These are phyloP conservation scores for Azolla pinnata DNA, from an alignment of 75 land plant genomes.

Conservation along the genomic window DNA sequence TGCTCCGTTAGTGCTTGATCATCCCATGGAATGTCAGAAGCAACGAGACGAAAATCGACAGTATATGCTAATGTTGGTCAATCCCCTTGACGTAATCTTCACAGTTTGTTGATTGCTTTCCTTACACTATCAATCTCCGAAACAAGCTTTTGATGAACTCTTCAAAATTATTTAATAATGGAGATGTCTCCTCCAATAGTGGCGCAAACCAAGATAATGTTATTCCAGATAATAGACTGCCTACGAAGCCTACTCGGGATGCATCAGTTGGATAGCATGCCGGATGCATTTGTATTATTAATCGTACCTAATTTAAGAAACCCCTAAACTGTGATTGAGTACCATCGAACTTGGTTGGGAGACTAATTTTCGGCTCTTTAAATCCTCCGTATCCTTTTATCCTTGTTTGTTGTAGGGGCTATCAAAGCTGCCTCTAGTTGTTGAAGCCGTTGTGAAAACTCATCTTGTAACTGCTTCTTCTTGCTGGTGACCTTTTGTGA, in stretches of 20 bases:
- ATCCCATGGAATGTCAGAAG: no score
- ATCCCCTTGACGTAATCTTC: not conserved
- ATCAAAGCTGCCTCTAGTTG: not conserved
- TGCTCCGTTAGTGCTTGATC: no score
- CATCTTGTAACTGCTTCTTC: not conserved
- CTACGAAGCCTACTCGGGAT: not conserved
- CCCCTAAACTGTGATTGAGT: not conserved
- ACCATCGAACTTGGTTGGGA: not conserved
- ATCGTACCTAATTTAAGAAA: not conserved
- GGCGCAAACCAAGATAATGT: conserved; percentile 1
- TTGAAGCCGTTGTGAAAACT: not conserved
- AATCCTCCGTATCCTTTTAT: not conserved
- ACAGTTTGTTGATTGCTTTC: not conserved
- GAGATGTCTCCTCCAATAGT: not conserved
- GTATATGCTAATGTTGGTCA: no score
- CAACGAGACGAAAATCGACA: no score
- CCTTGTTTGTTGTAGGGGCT: not conserved
- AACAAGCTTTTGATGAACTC: conserved; percentile 1
- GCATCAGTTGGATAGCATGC: not conserved
- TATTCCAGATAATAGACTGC: not conserved
- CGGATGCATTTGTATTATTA: not conserved
- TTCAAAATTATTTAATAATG: not conserved
- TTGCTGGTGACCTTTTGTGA: not conserved
- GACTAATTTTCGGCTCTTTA: not conserved
- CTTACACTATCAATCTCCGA: not conserved